Percentiles rank a stretch among this genome's conserved stretches.
Conservation (phyloP, 2,329 filamentous ascomycete species). For the Verticillium nonalfalfae region DNA sequence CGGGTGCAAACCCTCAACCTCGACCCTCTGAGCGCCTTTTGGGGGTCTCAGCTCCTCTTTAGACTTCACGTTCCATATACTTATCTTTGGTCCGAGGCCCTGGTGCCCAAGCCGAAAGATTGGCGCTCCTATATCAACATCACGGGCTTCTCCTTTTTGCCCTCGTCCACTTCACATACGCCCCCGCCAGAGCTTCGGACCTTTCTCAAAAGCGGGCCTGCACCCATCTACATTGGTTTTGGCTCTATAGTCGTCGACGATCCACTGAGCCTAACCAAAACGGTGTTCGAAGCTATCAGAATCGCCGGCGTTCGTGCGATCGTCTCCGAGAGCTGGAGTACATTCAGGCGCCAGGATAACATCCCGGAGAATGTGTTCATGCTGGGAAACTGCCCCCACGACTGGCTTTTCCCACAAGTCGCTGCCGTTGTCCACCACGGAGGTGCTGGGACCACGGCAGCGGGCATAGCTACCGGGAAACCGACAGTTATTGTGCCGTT, state of each 20-base stretch:
- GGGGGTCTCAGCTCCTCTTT: constrained; percentile 61
- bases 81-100: constrained; percentile 65
- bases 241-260: constrained; percentile 50
- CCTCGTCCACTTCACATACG: constrained; percentile 24
- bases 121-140: constrained; percentile 23
- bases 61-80: constrained; percentile 65
- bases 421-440: constrained; percentile 61
- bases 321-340: constrained; percentile 68
- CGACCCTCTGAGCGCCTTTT: constrained; percentile 61
- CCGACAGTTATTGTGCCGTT: constrained; percentile 74
- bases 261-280: constrained; percentile 50
- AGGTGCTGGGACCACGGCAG: constrained; percentile 69
- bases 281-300: constrained; percentile 63
- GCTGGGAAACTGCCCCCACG: constrained; percentile 67
- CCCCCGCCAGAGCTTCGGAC: constrained; percentile 28
- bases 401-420: constrained; percentile 67
- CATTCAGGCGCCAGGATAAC: constrained; percentile 43
- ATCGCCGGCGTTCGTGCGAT: constrained; percentile 61
- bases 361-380: constrained; percentile 54
- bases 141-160: constrained; percentile 37
- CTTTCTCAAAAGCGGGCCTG: constrained; percentile 38
- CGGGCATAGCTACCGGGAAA: constrained; percentile 61
- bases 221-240: constrained; percentile 50
- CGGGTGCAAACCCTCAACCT: constrained; percentile 27
- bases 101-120: constrained; percentile 38